Percentiles rank a stretch among this genome's conserved stretches.
Conservation (phyloP, 768 basidiomycete species). For the Rossbeevera mucosa region DNA sequence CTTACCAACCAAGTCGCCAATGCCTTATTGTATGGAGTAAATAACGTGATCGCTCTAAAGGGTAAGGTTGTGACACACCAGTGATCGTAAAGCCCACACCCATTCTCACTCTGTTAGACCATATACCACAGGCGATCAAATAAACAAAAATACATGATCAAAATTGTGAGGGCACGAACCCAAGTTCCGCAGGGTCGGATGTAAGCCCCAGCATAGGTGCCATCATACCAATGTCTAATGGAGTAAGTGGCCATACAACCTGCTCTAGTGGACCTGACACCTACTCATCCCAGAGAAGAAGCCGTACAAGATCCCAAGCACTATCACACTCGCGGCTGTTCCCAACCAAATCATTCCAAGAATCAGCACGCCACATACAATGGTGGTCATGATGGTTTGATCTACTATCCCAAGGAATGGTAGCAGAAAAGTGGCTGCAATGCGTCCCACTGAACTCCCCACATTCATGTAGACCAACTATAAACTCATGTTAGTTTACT, state of each 20-base stretch:
- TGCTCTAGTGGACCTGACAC: conserved; percentile 5
- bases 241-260: not conserved
- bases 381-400: conserved; percentile 33
- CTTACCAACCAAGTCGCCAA: conserved; percentile 23
- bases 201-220: conserved; percentile 45
- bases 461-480: conserved; percentile 40
- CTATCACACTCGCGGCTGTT: conserved; percentile 34
- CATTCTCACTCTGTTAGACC: conserved; percentile 31
- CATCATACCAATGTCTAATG: conserved; percentile 35
- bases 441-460: conserved; percentile 45
- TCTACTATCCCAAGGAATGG: conserved; percentile 41
- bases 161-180: conserved; percentile 24
- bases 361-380: conserved; percentile 36
- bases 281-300: conserved; percentile 44
- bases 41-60: too few species aligned
- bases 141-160: not conserved
- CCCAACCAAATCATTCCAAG: conserved; percentile 40
- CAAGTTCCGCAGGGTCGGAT: conserved; percentile 47
- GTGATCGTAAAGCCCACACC: conserved; percentile 46
- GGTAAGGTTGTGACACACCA: conserved; percentile 23
- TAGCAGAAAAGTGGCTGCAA: conserved; percentile 38
- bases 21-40: conserved; percentile 7
- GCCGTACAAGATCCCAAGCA: conserved; percentile 45
- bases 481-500: not conserved
- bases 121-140: not conserved